Percentiles rank a stretch among this genome's conserved stretches.
Evolutionary conservation across 1,139 yeast genomes (phyloP).

Genomic region (Suhomyces taliae): DNA sequence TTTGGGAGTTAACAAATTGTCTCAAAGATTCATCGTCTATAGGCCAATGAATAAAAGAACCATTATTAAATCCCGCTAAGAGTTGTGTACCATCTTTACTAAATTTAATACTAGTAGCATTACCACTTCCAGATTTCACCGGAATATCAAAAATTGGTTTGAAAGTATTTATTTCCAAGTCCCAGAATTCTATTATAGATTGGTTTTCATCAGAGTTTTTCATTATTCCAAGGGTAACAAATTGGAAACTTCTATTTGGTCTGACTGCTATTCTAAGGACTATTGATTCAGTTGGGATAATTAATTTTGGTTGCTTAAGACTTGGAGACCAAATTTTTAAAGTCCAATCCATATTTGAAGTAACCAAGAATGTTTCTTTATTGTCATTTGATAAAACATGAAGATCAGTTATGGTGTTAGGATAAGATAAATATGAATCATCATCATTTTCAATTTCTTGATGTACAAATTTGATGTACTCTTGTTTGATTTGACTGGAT

Average conservation of each 20-base stretch:
- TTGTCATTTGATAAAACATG: slow-evolving; percentile 1
- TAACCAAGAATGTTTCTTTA: slow-evolving; percentile 15
- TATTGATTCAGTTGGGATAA: slow-evolving; percentile 38
- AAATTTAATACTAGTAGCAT: slow-evolving; percentile 23
- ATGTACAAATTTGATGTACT: slow-evolving; percentile 26
- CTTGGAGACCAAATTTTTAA: slow-evolving; percentile 25
- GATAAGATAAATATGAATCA: slow-evolving; percentile 8
- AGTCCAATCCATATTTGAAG: slow-evolving; percentile 35
- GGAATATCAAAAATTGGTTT: slow-evolving; percentile 35
- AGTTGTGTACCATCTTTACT: slow-evolving; percentile 22
- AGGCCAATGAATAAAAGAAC: slow-evolving; percentile 21
- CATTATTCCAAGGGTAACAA: slow-evolving; percentile 48
- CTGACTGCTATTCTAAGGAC: slow-evolving; percentile 45
- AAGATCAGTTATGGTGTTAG: slow-evolving; percentile 10
- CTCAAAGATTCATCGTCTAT: slow-evolving; percentile 19
- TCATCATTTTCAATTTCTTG: not conserved
- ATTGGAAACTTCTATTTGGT: slow-evolving; percentile 43
- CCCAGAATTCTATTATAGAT: slow-evolving; percentile 56
- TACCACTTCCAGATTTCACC: slow-evolving; percentile 8
- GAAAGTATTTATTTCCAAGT: slow-evolving; percentile 40
- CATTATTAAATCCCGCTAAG: slow-evolving; percentile 28
- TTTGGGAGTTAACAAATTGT: slow-evolving; percentile 5
- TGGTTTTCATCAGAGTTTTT: slow-evolving; percentile 17
- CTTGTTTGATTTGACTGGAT: slow-evolving; percentile 25
- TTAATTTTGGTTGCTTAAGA: slow-evolving; percentile 17